Conservation (phyloP, 2,329 filamentous ascomycete species). For the Grosmannia serpens region DNA sequence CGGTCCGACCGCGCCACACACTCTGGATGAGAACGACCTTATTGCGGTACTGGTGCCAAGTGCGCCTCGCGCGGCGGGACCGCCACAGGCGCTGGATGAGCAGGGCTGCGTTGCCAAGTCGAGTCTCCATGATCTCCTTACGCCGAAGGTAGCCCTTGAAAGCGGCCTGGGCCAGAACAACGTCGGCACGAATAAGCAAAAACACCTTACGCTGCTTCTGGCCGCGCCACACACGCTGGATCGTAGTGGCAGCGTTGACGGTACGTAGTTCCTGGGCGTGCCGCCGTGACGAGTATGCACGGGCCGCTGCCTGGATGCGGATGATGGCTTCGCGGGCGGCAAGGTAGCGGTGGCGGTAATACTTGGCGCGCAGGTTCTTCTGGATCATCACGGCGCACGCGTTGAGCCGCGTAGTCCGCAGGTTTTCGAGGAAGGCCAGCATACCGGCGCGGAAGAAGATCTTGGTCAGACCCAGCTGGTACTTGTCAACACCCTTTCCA, state of each 20-base stretch:
- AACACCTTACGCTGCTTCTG: conserved; percentile 80
- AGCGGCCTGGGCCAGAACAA: conserved; percentile 79
- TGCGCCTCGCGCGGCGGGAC: conserved; percentile 61
- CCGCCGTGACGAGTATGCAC: conserved; percentile 68
- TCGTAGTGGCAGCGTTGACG: conserved; percentile 79
- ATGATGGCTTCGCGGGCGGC: conserved; percentile 76
- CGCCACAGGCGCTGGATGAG: conserved; percentile 89
- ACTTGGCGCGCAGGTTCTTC: conserved; percentile 93
- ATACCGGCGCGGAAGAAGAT: conserved; percentile 99
- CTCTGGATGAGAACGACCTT: conserved; percentile 87
- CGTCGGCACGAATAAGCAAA: conserved; percentile 64
- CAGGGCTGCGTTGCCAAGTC: conserved; percentile 80
- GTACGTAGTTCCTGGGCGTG: conserved; percentile 70
- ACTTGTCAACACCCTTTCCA: conserved; percentile 74
- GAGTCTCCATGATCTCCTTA: conserved; percentile 86
- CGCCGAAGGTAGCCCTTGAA: conserved; percentile 88
- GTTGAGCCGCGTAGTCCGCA: conserved; percentile 81
- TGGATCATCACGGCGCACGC: conserved; percentile 96
- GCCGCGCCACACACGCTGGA: conserved; percentile 90
- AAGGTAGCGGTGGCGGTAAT: conserved; percentile 84
- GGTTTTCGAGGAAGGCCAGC: conserved; percentile 93
- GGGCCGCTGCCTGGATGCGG: conserved; percentile 62
- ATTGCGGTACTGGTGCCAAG: conserved; percentile 80
- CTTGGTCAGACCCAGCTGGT: conserved; percentile 94
- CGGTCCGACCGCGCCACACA: conserved; percentile 76